Conservation (phyloP, 179 eudicot genomes). For the Heliamphora pulchella region DNA sequence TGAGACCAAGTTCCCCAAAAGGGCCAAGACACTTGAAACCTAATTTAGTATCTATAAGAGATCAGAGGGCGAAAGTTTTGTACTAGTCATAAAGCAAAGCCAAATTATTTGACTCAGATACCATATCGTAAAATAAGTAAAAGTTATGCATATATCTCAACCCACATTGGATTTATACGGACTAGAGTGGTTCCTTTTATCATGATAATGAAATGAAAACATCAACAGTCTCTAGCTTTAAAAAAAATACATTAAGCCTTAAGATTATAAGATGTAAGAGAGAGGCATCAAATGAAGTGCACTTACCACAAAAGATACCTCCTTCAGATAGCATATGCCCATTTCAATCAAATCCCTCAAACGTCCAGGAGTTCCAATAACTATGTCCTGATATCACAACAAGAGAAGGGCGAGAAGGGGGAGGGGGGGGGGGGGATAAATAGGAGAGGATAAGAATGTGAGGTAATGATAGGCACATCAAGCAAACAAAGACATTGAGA, state of each 20-base stretch:
- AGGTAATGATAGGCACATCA: constrained; percentile 9
- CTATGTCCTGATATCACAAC: constrained; percentile 65
- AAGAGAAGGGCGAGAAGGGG: background rate
- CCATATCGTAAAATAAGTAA: background rate
- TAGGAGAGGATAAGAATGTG: background rate
- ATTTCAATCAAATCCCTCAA: constrained; percentile 88
- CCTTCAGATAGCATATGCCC: constrained; percentile 66
- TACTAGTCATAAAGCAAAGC: too few species aligned
- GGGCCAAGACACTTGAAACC: too few species aligned
- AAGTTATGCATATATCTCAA: background rate
- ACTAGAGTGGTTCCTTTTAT: background rate
- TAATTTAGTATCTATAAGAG: too few species aligned
- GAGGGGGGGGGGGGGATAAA: too few species aligned
- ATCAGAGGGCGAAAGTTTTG: too few species aligned
- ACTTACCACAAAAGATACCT: constrained; percentile 89
- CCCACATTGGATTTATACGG: too few species aligned
- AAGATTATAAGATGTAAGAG: background rate
- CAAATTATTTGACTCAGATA: background rate
- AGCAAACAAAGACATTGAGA: background rate
- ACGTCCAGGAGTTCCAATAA: constrained; percentile 97
- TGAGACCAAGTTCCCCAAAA: too few species aligned
- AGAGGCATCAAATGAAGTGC: background rate
- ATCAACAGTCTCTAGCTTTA: background rate
- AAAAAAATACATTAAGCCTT: too few species aligned
- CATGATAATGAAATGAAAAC: background rate